Percentiles rank a stretch among this genome's conserved stretches.
These are phyloP conservation scores for Elaeis oleifera DNA, from an alignment of 202 grass and related monocot species.

Conservation along the genomic window DNA sequence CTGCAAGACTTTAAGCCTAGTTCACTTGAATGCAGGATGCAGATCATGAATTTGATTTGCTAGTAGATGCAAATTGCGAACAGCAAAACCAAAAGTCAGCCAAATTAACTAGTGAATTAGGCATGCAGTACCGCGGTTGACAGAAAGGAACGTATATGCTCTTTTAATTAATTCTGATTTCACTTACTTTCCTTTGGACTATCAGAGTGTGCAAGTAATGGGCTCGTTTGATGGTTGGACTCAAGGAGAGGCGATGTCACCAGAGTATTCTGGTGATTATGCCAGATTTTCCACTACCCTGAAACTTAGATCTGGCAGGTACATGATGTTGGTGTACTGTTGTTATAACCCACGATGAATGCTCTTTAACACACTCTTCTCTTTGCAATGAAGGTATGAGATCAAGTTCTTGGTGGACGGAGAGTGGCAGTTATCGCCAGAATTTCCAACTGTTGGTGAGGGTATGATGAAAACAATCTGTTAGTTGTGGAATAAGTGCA, in stretches of 20 bases:
- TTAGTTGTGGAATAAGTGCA: slow-evolving; percentile 36
- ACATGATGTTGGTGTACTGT: slow-evolving; percentile 8
- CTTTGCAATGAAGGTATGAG: slow-evolving; percentile 58
- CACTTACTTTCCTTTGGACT: neutral
- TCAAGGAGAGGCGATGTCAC: slow-evolving; percentile 68
- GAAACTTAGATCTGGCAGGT: slow-evolving; percentile 90
- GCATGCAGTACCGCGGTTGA: too few relatives aligned
- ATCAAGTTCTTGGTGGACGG: slow-evolving; percentile 93
- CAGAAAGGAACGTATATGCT: neutral
- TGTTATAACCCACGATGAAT: neutral
- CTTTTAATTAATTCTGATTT: neutral
- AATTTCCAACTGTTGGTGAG: slow-evolving; percentile 57
- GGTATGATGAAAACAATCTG: slow-evolving; percentile 65
- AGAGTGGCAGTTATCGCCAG: slow-evolving; percentile 71
- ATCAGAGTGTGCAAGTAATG: slow-evolving; percentile 84
- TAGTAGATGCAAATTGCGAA: too few relatives aligned
- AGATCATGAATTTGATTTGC: too few relatives aligned
- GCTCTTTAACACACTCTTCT: neutral
- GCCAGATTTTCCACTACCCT: slow-evolving; percentile 63
- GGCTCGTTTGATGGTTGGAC: slow-evolving; percentile 96
- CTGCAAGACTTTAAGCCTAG: too few relatives aligned
- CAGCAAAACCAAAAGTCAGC: too few relatives aligned
- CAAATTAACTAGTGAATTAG: too few relatives aligned
- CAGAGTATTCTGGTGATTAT: slow-evolving; percentile 60
- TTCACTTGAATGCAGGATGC: too few relatives aligned